A percentile compares a stretch with the other conserved stretches of the same genome.
phyloP scores from a whole-genome alignment of 441 rosid genomes.

The Biscutella laevigata region DNA sequence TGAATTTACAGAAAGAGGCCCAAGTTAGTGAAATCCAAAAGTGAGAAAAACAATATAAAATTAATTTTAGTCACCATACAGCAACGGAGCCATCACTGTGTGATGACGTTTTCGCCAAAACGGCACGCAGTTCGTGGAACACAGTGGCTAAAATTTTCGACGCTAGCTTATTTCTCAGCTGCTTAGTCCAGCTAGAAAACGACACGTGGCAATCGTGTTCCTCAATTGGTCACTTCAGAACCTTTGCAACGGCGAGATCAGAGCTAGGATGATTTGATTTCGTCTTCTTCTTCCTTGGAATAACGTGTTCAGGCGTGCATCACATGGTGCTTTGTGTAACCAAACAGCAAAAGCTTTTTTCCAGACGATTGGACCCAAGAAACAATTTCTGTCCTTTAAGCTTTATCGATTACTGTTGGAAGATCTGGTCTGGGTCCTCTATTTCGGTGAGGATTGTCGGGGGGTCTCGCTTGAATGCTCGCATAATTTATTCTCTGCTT shows the following conservation, averaged over 20 bases:
- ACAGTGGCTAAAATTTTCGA: conserved; percentile 13
- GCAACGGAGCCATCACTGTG: not conserved
- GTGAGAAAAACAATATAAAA: not conserved
- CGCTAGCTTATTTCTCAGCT: conserved; percentile 12
- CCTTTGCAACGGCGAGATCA: too few species aligned
- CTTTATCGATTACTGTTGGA: conserved; percentile 17
- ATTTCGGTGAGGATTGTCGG: conserved; percentile 15
- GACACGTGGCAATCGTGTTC: conserved; percentile 27
- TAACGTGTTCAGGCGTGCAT: conserved; percentile 15
- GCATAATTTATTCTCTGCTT: not conserved
- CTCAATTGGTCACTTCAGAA: too few species aligned
- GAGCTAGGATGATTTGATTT: conserved; percentile 1
- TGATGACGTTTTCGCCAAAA: conserved; percentile 16
- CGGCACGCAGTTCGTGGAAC: conserved; percentile 15
- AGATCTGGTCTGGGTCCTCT: conserved; percentile 11
- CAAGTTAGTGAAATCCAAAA: not conserved
- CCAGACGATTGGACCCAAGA: not conserved
- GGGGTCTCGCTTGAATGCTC: conserved; percentile 5
- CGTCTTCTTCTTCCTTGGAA: conserved; percentile 16
- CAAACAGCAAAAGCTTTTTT: conserved; percentile 13
- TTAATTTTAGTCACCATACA: not conserved
- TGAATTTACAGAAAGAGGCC: not conserved
- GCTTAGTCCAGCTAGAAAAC: conserved; percentile 9
- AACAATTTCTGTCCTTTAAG: conserved; percentile 1
- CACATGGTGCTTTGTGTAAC: conserved; percentile 19